Evolutionary conservation across 805 yeast species (phyloP), one percentile per base, ranked within the genome.

Genomic region (Starmerella kuoi): DNA sequence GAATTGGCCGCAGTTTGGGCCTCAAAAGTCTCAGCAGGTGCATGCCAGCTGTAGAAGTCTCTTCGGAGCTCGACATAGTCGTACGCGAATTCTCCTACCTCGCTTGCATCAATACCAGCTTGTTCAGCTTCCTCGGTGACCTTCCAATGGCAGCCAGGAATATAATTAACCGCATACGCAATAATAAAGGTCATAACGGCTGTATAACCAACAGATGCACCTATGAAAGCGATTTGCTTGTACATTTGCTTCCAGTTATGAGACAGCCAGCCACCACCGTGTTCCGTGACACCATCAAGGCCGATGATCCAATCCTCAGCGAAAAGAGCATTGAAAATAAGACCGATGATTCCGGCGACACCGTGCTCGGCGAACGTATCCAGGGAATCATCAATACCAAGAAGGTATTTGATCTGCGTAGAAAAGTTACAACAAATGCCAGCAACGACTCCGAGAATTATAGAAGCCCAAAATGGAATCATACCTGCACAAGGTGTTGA

Each of bases 291-390:
- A 20, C 93, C 93, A 58, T 88, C 97, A 61, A 85, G 79, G 14
- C 95, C 95, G 48, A 88, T 73, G 41, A 91, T 93, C 61, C 84
- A 80, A 42, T 80, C 73, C 5, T 87, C 83, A 14, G 83, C 96
- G 58, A 91, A 87, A 1, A 88, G 58, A 0, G 83, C 95, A 58
- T 85, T 86, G 66, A 85, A 86, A n/a, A 88, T 44, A 37, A 87
- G 68, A 0, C 98, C 97, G 35, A 88, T 70, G 36, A 87, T 71
- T 25, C 98, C 98, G 0, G 96, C 97, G 54, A 88, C 71, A 38
- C 95, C 97, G 77, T 88, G 98, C 74, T 88, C 97, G n/a, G 97
- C 97, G 59, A 88, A 71, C 39, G 86, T 77, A 79, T 91, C 97
- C 54, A 91, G 66, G 2, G 95, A 78, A 64, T 88, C 98, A 61